Conservation (phyloP, 2,329 filamentous ascomycete species). For the Aspergillus sp. region DNA sequence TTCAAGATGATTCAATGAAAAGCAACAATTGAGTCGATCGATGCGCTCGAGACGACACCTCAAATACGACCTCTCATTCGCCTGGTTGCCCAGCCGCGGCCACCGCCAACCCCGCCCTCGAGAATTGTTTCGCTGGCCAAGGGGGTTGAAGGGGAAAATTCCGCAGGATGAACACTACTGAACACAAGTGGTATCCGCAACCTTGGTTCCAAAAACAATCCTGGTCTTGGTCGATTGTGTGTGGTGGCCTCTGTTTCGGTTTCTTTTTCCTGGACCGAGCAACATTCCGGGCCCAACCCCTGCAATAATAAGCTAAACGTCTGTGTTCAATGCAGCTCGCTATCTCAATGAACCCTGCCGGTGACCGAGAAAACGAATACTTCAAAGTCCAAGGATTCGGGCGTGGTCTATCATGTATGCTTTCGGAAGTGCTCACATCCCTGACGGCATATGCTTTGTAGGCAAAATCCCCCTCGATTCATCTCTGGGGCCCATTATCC, state of each 20-base stretch:
- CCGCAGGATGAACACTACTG: not conserved
- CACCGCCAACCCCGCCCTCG: constrained; percentile 2
- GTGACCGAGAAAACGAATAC: not conserved
- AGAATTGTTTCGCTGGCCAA: not conserved
- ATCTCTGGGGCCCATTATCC: not conserved
- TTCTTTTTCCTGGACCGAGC: not conserved
- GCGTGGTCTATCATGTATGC: not conserved
- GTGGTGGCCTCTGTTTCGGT: not conserved
- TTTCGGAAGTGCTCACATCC: not conserved
- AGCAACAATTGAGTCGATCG: constrained; percentile 6
- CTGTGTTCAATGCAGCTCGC: not conserved
- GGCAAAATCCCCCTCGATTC: not conserved
- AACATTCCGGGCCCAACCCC: not conserved
- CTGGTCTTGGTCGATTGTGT: not conserved
- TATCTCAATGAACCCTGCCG: not conserved
- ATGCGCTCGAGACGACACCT: constrained; percentile 9
- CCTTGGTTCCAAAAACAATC: constrained; percentile 4
- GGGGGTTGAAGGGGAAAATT: not conserved
- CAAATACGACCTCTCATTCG: constrained; percentile 17
- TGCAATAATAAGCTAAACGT: not conserved
- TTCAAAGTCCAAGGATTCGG: not conserved
- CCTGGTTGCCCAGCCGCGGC: constrained; percentile 5
- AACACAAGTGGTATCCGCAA: not conserved
- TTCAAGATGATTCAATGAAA: constrained; percentile 11
- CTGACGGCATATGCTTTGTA: not conserved